Conservation (phyloP, 2,329 filamentous ascomycete genomes). For the Fusarium subglutinans region DNA sequence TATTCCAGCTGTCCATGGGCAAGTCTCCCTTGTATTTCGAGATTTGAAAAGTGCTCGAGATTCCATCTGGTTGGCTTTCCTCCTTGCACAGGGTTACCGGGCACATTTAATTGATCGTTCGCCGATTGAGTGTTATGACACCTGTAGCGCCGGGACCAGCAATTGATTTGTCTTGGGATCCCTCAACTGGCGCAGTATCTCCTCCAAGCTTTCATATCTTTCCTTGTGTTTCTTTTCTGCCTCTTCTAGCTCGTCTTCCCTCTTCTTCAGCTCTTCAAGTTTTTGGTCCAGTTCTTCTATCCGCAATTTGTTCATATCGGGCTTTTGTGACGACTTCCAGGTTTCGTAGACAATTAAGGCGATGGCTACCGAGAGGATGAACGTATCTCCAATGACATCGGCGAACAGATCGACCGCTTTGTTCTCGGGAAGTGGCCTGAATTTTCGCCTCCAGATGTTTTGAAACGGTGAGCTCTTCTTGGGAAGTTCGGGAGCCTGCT, state of each 20-base stretch:
- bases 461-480: slow-evolving; percentile 49
- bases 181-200: slow-evolving; percentile 59
- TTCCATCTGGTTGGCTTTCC: not conserved
- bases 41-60: not conserved
- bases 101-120: not conserved
- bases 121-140: slow-evolving; percentile 1
- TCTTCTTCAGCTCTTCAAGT: slow-evolving; percentile 60
- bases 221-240: slow-evolving; percentile 56
- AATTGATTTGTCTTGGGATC: slow-evolving; percentile 68
- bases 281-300: slow-evolving; percentile 60
- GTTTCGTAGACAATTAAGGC: slow-evolving; percentile 70
- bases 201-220: slow-evolving; percentile 63
- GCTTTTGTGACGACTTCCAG: slow-evolving; percentile 66
- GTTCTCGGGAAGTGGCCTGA: slow-evolving; percentile 68
- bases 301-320: slow-evolving; percentile 64
- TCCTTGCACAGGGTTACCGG: not conserved
- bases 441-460: slow-evolving; percentile 70
- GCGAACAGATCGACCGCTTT: slow-evolving; percentile 75
- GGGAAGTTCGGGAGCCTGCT: slow-evolving; percentile 43
- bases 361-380: slow-evolving; percentile 68
- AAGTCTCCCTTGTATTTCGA: not conserved
- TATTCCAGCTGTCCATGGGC: not conserved
- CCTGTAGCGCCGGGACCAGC: slow-evolving; percentile 54
- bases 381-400: slow-evolving; percentile 70
- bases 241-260: slow-evolving; percentile 60